Evolutionary conservation across 192 early-diverging fungal species (phyloP), one percentile per base, ranked within the genome.

Genomic region (Coemansia guatemalensis): DNA sequence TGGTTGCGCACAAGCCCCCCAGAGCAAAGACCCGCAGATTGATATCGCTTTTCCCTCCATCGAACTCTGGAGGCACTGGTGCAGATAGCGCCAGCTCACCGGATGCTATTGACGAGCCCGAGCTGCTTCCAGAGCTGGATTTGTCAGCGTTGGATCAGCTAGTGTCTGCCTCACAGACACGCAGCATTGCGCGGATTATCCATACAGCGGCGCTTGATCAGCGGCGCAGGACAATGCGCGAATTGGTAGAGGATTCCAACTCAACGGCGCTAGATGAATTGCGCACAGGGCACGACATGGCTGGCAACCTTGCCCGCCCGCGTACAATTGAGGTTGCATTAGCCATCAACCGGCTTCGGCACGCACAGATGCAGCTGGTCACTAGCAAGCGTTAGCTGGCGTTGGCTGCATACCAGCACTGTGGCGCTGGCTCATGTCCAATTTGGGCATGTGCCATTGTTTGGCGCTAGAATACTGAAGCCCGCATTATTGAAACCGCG

Each of bases 81-180:
- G 9, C n/a, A 35, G 8, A 58, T n/a, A 32, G 24, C 9, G 50
- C 21, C 18, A 48, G 8, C 4, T 1, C 39, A 8, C 41, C 53
- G 6, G 44, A 41, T 6, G 22, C n/a, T 4, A 35, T 4, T 20
- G 35, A 48, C 0, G 59, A 54, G 20, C 39, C 48, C 22, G 49
- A 63, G n/a, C 4, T 23, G 4, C 59, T 23, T 2, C 48, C 70
- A 3, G 70, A 67, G 26, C 67, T 85, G 41, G 75, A 83, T 51
- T 50, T 86, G n/a, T 73, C 83, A 2, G 81, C 75, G 11, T 67
- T 86, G 20, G 83, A 84, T 58, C 85, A 86, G 57, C 75, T 86
- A 4, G 80, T 68, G 2, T 75, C 81, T 8, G 24, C 41, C 5
- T 84, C 85, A 11, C 85, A 86, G 57, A 78, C 83, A 41, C 78